Conservation (phyloP, 305 asterid genomes). For the Plantago coronopus region DNA sequence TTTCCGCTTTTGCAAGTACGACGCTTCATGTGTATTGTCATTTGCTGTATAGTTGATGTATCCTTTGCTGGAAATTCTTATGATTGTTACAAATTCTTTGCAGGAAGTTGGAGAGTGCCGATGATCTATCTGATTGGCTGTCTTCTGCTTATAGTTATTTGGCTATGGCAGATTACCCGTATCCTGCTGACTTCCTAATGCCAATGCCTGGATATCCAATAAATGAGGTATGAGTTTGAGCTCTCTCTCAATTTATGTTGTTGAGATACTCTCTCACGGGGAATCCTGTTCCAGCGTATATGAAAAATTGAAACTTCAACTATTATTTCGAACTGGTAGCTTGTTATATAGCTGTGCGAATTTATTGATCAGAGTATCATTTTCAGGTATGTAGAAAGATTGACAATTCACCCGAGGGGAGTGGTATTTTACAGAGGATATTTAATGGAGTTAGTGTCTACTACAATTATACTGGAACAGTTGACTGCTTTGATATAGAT, state of each 20-base stretch:
- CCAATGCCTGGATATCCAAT: slow-evolving; percentile 89
- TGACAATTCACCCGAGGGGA: slow-evolving; percentile 55
- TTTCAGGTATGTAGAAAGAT: slow-evolving; percentile 71
- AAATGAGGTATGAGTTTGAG: slow-evolving; percentile 52
- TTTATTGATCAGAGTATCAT: slow-evolving; percentile 4
- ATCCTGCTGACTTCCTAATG: slow-evolving; percentile 84
- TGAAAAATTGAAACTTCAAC: neutral
- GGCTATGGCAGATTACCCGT: slow-evolving; percentile 88
- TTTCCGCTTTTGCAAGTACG: slow-evolving; percentile 70
- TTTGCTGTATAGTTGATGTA: no score
- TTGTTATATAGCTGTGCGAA: slow-evolving; percentile 17
- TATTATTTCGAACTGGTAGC: no score
- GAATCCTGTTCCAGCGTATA: neutral
- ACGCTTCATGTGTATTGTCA: neutral
- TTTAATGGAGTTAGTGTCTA: slow-evolving; percentile 75
- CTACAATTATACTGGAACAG: slow-evolving; percentile 74
- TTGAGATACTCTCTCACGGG: neutral
- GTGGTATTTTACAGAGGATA: slow-evolving; percentile 54
- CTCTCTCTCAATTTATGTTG: slow-evolving; percentile 3
- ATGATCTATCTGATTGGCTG: slow-evolving; percentile 66
- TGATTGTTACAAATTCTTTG: slow-evolving; percentile 12
- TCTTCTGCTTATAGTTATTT: slow-evolving; percentile 77
- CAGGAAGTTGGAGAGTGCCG: slow-evolving; percentile 70
- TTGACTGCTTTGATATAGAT: slow-evolving; percentile 62
- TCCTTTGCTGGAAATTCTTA: slow-evolving; percentile 41